Conservation (phyloP, 805 yeast species). For the Ogataea dorogensis region DNA sequence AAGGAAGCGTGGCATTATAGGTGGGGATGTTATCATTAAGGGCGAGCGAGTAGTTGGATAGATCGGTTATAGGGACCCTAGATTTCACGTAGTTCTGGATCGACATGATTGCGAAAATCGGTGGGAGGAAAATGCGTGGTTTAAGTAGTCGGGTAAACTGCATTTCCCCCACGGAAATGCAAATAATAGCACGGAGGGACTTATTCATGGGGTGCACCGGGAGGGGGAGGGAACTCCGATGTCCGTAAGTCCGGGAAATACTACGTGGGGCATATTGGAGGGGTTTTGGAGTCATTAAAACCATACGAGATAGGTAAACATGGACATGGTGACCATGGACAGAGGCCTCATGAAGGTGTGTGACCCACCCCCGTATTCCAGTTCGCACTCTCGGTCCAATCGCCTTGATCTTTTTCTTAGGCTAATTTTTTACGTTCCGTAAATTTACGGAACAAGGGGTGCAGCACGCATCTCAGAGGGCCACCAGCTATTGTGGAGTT, state of each 20-base stretch:
- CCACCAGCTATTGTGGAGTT: slow-evolving; percentile 10
- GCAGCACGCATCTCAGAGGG: slow-evolving; percentile 10
- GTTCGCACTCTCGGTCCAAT: slow-evolving; percentile 1
- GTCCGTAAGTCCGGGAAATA: slow-evolving; percentile 12
- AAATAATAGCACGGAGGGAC: slow-evolving; percentile 9
- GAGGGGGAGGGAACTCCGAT: slow-evolving; percentile 15
- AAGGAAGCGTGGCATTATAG: slow-evolving; percentile 20
- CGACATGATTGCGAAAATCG: slow-evolving; percentile 19
- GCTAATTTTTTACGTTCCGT: slow-evolving; percentile 4
- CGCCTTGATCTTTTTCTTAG: background rate
- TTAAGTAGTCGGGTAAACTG: slow-evolving; percentile 5
- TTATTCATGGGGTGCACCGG: slow-evolving; percentile 8
- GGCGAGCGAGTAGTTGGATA: slow-evolving; percentile 31
- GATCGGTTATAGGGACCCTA: slow-evolving; percentile 30
- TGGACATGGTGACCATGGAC: background rate
- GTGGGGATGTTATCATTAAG: slow-evolving; percentile 32
- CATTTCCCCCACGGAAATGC: slow-evolving; percentile 12
- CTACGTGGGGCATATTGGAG: slow-evolving; percentile 1
- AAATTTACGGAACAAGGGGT: slow-evolving; percentile 11
- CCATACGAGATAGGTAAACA: too few species aligned
- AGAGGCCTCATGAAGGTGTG: background rate
- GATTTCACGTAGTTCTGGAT: slow-evolving; percentile 28
- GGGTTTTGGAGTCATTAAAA: too few species aligned
- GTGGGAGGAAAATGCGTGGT: slow-evolving; percentile 3
- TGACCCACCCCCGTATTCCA: background rate